These are phyloP conservation scores for Leavenworthia alabamica DNA, from an alignment of 345 rosid genomes.

Conservation along the genomic window DNA sequence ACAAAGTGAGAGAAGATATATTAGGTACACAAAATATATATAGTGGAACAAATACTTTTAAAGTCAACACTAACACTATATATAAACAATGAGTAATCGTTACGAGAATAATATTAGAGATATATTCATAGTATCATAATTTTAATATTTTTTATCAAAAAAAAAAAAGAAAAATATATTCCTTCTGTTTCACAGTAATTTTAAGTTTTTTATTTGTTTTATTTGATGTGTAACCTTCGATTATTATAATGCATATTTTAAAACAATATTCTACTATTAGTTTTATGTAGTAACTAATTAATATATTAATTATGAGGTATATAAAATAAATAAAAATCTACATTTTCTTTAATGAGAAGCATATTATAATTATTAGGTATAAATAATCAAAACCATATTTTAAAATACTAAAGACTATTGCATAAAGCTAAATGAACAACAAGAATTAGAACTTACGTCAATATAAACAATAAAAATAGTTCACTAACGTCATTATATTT, in stretches of 20 bases:
- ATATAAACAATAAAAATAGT: background rate
- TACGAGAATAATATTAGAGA: background rate
- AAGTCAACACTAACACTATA: background rate
- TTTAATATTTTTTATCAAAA: too few species aligned
- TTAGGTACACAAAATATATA: background rate
- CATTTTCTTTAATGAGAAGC: too few species aligned
- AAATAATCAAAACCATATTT: background rate
- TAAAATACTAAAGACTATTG: background rate
- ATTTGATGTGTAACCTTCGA: too few species aligned
- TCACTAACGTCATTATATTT: background rate
- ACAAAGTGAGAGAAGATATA: background rate
- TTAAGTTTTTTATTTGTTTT: too few species aligned
- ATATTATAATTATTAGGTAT: background rate
- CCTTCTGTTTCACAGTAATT: too few species aligned
- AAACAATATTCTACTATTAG: too few species aligned
- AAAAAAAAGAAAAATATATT: too few species aligned
- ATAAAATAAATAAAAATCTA: too few species aligned
- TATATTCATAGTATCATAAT: background rate
- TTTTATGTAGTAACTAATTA: too few species aligned
- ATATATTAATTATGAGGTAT: too few species aligned
- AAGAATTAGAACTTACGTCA: background rate
- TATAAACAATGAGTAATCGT: background rate
- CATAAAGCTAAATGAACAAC: background rate
- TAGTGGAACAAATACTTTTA: background rate
- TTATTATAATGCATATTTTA: too few species aligned